Evolutionary conservation across 169 alveolate species (phyloP), one percentile per base, ranked within the genome.

Genomic region (Plasmodium yoelii): DNA sequence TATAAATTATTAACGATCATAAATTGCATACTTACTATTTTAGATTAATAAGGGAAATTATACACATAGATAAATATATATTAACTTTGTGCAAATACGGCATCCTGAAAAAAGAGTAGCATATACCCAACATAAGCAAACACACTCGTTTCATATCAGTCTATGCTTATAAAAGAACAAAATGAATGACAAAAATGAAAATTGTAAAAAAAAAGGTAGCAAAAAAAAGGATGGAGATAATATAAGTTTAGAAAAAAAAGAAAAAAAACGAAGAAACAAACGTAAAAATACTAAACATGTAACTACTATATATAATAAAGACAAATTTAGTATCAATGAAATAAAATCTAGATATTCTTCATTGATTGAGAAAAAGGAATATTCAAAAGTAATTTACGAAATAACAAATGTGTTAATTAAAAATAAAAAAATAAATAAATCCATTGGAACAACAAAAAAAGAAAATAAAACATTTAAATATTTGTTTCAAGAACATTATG

Each of bases 401-500:
- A 51, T 77, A 28, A 64, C 49, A 24, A 24, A 77, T 56, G 46
- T 28, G n/a, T 49, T 77, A 47, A 68, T 57, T 8, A 55, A 42
- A 51, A 22, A 12, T 5, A 42, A 63, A n/a, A 65, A 55, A 60
- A 39, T 34, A 65, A 75, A 75, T 0, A 1, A 47, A 42, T 3
- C 42, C 6, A 34, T 3, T 34, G 42, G 5, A 5, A 34, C 4
- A 34, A 34, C 5, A 34, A 77, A 64, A 39, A 77, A 64, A 13
- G 10, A 28, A 8, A 77, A 34, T 2, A 64, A 8, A 5, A 68
- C 61, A 42, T 82, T 82, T 39, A 65, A 82, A 51, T 47, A 68
- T 12, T 57, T 57, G 24, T 82, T 82, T 68, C 82, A 68, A 82
- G 73, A 46, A 57, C 67, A 47, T 70, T 82, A 82, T 56, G 73